Evolutionary conservation across 148 eudicot genomes (phyloP).

Genomic region (Gaultheria prostrata): DNA sequence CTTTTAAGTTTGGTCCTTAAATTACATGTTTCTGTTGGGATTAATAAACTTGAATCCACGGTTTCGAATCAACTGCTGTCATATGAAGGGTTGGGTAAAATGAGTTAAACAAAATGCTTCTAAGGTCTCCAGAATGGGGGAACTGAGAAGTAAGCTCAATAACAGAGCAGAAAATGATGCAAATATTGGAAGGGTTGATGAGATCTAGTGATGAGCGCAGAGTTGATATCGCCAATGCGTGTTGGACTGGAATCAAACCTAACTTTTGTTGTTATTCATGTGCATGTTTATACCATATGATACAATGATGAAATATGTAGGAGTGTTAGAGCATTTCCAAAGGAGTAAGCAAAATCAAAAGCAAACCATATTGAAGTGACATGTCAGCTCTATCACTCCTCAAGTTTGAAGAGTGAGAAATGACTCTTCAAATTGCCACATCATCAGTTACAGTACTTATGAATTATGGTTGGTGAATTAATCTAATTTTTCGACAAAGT

Average conservation of each 20-base stretch:
- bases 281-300: not conserved
- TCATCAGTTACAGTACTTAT: too few relatives aligned
- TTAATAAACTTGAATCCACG: too few relatives aligned
- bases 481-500: too few relatives aligned
- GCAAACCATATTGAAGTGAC: too few relatives aligned
- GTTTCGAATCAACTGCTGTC: not conserved
- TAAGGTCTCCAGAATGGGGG: not conserved
- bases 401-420: too few relatives aligned
- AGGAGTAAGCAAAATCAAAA: too few relatives aligned
- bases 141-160: not conserved
- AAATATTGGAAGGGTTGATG: not conserved
- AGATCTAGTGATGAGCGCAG: not conserved
- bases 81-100: not conserved
- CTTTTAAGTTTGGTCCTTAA: not conserved
- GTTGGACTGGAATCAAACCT: not conserved
- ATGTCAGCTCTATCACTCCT: too few relatives aligned
- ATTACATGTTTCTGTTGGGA: too few relatives aligned
- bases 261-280: not conserved
- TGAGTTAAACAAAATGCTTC: not conserved
- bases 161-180: not conserved
- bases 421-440: too few relatives aligned
- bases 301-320: not conserved
- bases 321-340: not conserved
- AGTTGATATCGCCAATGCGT: not conserved
- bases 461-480: too few relatives aligned